Percentiles rank a stretch among this genome's conserved stretches.
phyloP scores from a whole-genome alignment of 1,284 basidiomycete genomes.

The Malassezia brasiliensis region DNA sequence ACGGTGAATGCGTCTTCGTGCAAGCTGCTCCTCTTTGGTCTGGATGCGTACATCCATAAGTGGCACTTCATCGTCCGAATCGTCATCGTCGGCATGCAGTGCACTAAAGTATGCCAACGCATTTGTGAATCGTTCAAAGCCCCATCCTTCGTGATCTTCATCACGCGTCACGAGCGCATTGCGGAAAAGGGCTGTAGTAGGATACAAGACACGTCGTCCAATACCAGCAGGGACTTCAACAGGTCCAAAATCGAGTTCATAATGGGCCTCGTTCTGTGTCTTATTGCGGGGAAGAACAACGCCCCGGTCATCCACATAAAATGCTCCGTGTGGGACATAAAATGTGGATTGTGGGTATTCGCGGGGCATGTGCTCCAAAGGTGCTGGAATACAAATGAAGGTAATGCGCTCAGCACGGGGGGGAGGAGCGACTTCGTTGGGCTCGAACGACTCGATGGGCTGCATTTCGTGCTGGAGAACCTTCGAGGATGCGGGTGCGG shows the following conservation, averaged over 20 bases:
- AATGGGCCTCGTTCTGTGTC: neutral
- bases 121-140: slow-evolving; percentile 34
- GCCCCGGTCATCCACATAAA: slow-evolving; percentile 5
- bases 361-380: neutral
- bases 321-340: slow-evolving; percentile 10
- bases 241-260: slow-evolving; percentile 16
- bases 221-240: slow-evolving; percentile 34
- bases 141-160: slow-evolving; percentile 45
- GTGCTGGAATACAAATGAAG: slow-evolving; percentile 10
- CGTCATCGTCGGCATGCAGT: slow-evolving; percentile 15
- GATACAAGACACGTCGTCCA: slow-evolving; percentile 37
- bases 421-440: neutral
- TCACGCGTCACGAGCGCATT: slow-evolving; percentile 42
- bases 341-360: neutral
- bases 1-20: slow-evolving; percentile 1
- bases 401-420: neutral
- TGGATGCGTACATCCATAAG: slow-evolving; percentile 20
- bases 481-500: neutral
- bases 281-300: slow-evolving; percentile 9
- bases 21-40: slow-evolving; percentile 2
- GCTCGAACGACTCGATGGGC: neutral
- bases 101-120: slow-evolving; percentile 21
- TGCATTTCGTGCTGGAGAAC: neutral
- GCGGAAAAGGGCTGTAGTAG: slow-evolving; percentile 43
- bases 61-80: slow-evolving; percentile 36